These are phyloP conservation scores for Eucalyptus virginea DNA, from an alignment of 345 rosid genomes.

Conservation along the genomic window DNA sequence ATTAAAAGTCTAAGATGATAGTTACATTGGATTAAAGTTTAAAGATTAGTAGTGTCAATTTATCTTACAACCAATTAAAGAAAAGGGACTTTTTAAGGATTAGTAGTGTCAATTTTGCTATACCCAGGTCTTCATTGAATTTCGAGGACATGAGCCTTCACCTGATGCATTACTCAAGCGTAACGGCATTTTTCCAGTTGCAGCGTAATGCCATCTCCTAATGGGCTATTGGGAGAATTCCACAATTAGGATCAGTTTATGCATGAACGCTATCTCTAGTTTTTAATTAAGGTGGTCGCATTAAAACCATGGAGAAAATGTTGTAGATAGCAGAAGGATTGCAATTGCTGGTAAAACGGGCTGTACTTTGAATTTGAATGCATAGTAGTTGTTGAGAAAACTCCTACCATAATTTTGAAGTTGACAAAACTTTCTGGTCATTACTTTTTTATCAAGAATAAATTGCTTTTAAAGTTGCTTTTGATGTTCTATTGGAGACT, in stretches of 20 bases:
- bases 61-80: neutral
- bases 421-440: no score
- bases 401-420: no score
- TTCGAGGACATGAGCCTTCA: slow-evolving; percentile 87
- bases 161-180: slow-evolving; percentile 81
- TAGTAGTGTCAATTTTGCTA: no score
- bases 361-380: neutral
- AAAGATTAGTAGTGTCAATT: neutral
- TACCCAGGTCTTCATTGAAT: slow-evolving; percentile 69
- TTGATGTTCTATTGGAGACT: no score
- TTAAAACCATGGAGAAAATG: neutral
- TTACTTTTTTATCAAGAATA: no score
- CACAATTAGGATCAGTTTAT: neutral
- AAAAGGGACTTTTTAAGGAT: neutral
- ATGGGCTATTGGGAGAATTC: neutral
- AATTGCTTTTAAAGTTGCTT: no score
- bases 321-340: neutral
- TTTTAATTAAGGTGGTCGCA: neutral
- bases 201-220: slow-evolving; percentile 10
- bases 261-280: neutral
- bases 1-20: no score
- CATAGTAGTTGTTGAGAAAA: neutral
- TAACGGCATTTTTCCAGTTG: slow-evolving; percentile 36
- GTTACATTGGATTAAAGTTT: no score
- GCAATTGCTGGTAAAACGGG: neutral